Evolutionary conservation across 495 filamentous ascomycete species (phyloP).

Genomic region (Daldinia caldariorum): DNA sequence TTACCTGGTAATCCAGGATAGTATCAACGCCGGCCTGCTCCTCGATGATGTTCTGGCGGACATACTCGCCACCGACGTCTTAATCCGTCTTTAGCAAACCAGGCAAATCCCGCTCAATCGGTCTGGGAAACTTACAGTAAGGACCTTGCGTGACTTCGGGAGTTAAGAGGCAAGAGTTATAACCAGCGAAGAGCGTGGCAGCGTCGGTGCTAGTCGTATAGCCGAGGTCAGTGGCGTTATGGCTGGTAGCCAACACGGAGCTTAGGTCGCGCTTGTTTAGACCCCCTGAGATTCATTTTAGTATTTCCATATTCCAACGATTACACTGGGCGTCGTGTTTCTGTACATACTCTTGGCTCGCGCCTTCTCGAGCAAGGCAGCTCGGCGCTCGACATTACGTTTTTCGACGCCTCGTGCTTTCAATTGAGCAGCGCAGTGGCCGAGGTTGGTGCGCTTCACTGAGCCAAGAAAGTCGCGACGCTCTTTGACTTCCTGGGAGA

Average conservation of each 20-base stretch:
- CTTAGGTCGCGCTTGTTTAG: neutral
- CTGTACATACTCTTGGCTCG: neutral
- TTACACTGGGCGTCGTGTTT: neutral
- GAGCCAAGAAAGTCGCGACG: conserved; percentile 55
- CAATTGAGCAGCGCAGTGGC: conserved; percentile 60
- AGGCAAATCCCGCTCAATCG: too few species aligned
- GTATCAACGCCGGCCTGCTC: neutral
- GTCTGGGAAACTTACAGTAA: neutral
- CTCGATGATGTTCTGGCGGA: neutral
- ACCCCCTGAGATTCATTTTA: neutral
- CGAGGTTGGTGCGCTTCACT: conserved; percentile 53
- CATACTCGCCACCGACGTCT: neutral
- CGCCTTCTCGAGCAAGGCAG: conserved; percentile 33
- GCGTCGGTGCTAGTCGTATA: neutral
- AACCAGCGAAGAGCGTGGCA: neutral
- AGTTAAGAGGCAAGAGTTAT: neutral
- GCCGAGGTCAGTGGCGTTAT: neutral
- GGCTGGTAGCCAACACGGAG: neutral
- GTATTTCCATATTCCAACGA: neutral
- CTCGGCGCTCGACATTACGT: conserved; percentile 58
- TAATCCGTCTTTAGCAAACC: neutral
- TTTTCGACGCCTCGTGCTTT: conserved; percentile 60
- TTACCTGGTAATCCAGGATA: neutral
- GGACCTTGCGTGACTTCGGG: neutral
- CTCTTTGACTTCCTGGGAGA: conserved; percentile 57